These are phyloP conservation scores for Catharanthus roseus DNA, from an alignment of 257 asterid species.

Conservation along the genomic window DNA sequence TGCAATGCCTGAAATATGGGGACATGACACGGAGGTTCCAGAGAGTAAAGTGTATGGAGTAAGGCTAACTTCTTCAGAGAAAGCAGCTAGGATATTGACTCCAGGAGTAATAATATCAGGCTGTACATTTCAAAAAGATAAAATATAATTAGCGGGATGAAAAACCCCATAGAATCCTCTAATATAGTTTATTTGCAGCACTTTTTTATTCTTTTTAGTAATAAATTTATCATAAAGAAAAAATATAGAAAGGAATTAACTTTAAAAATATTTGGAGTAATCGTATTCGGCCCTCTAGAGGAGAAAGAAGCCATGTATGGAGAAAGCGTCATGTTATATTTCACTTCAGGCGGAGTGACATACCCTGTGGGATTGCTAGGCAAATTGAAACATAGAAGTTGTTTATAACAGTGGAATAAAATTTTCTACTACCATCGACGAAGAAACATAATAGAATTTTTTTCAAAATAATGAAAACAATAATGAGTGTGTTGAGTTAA, in stretches of 20 bases:
- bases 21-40: slow-evolving; percentile 82
- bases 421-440: too few species aligned
- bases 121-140: neutral
- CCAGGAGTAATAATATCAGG: slow-evolving; percentile 26
- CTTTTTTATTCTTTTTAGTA: slow-evolving; percentile 63
- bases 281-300: slow-evolving; percentile 56
- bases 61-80: slow-evolving; percentile 43
- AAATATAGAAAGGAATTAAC: too few species aligned
- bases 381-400: too few species aligned
- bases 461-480: too few species aligned
- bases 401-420: too few species aligned
- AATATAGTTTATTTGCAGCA: neutral
- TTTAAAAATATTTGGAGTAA: too few species aligned
- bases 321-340: slow-evolving; percentile 34
- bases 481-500: slow-evolving; percentile 37
- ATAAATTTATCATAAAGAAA: too few species aligned
- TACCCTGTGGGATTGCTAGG: slow-evolving; percentile 42
- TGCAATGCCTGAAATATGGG: slow-evolving; percentile 58
- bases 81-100: slow-evolving; percentile 54
- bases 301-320: slow-evolving; percentile 66
- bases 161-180: too few species aligned
- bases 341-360: slow-evolving; percentile 29
- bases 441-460: too few species aligned
- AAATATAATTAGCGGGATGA: too few species aligned
- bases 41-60: slow-evolving; percentile 42